Percentiles rank a stretch among this genome's conserved stretches.
These are phyloP conservation scores for Usnea hakonensis DNA, from an alignment of 495 filamentous ascomycete genomes.

Conservation along the genomic window DNA sequence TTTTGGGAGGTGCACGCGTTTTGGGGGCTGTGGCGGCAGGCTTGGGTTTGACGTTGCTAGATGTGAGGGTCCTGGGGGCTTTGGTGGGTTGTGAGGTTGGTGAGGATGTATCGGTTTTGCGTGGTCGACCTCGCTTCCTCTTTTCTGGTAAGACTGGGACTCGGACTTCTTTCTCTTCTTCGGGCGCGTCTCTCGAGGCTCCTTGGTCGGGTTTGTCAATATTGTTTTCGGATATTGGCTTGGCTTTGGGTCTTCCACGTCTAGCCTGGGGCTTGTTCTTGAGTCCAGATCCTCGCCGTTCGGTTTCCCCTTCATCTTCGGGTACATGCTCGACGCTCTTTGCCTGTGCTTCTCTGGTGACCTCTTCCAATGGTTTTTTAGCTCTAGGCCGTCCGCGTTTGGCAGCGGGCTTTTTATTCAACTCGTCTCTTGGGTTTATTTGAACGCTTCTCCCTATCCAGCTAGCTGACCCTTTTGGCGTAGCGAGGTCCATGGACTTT, in stretches of 20 bases:
- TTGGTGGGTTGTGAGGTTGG: neutral
- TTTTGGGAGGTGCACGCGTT: constrained; percentile 2
- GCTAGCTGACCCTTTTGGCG: neutral
- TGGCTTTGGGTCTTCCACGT: neutral
- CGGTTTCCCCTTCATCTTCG: neutral
- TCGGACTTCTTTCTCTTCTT: constrained; percentile 1
- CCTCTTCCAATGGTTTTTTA: neutral
- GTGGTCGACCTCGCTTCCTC: constrained; percentile 16
- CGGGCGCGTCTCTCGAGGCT: neutral
- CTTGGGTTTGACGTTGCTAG: neutral
- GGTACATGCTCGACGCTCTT: neutral
- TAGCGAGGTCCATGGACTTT: constrained; percentile 6
- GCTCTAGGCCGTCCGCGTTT: neutral
- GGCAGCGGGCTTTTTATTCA: neutral
- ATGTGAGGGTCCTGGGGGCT: neutral
- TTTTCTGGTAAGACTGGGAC: neutral
- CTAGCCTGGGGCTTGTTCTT: neutral
- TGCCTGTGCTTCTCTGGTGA: neutral
- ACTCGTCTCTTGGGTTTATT: neutral
- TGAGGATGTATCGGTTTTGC: neutral
- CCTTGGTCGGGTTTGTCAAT: neutral
- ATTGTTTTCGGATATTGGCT: neutral
- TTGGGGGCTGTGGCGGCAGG: neutral
- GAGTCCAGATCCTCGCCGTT: neutral
- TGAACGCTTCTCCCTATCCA: neutral